Percentiles rank a stretch among this genome's conserved stretches.
Conservation (phyloP, 1,139 yeast species). For the Debaryomycetaceae sp. region DNA sequence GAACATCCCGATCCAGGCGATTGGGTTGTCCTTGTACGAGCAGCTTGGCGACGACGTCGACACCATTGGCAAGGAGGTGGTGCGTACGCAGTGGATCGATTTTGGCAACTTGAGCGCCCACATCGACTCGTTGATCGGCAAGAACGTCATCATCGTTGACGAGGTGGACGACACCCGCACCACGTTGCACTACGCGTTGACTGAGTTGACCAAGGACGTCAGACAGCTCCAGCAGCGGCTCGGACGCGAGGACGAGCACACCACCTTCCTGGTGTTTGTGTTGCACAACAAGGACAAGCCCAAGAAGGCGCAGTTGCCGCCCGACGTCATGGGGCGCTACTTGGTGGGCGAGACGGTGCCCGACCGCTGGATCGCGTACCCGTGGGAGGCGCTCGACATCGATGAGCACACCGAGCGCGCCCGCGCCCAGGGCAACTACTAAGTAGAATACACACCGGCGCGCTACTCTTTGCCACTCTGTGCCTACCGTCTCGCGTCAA, state of each 20-base stretch:
- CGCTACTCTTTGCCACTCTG: neutral
- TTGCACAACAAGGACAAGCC: constrained; percentile 55
- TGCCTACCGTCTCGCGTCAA: too few species aligned
- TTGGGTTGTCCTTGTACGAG: constrained; percentile 59
- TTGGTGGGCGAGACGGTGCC: constrained; percentile 50
- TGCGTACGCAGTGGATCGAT: constrained; percentile 66
- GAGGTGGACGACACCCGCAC: constrained; percentile 70
- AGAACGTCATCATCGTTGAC: constrained; percentile 60
- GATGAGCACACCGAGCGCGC: constrained; percentile 39
- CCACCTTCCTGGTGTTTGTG: constrained; percentile 53
- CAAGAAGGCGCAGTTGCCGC: constrained; percentile 50
- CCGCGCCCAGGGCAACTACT: constrained; percentile 32
- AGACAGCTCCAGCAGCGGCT: constrained; percentile 44
- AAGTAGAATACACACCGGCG: neutral
- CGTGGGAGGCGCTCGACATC: constrained; percentile 58
- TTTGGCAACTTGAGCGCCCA: constrained; percentile 52
- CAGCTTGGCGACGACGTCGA: constrained; percentile 45
- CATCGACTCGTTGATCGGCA: constrained; percentile 53
- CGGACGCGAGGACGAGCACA: constrained; percentile 36
- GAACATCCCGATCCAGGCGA: constrained; percentile 62
- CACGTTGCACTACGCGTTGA: constrained; percentile 57
- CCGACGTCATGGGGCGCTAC: constrained; percentile 45
- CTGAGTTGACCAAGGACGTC: constrained; percentile 56
- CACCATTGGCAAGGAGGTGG: constrained; percentile 54
- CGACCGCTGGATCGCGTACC: constrained; percentile 60